Base-by-base conservation (phyloP, 139 green algal species). In the Chlorokybus atmophyticus region DNA sequence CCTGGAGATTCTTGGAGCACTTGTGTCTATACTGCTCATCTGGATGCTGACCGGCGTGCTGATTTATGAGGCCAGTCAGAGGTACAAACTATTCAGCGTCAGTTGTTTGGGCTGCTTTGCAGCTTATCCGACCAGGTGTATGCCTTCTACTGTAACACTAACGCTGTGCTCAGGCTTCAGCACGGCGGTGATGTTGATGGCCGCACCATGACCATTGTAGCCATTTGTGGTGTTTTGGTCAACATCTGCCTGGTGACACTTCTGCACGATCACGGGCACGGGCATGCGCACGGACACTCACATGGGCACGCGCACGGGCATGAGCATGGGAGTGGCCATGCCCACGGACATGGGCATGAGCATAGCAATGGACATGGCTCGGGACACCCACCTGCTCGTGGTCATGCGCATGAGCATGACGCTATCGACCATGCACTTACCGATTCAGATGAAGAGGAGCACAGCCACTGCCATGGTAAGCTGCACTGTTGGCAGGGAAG, bases 11-110 rank as follows among this genome's bases (percentile, higher is more conserved):
- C 68, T 95, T 32, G 87, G 85, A 2, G 87, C 87, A 14, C 74
- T 95, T 26, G 66, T 81, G 0, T 93, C 81, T 1, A 75, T 94
- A 17, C 71, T 94, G 19, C 79, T 74, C 17, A 86, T 93, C 24
- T 94, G 86, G 85, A 66, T 83, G 23, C 80, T 96, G 4, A 95
- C 87, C 0, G 87, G 83, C 2, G 76, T 85, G 0, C 77, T 95
- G 29, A 56, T 95, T 29, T 82, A 76, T 38, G 88, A 95, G 66
- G 87, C 87, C 1, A 55, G 93, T 6, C 40, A 32, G n/a, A 51
- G 63, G 59, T 70, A 64, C 24, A 35, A n/a, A n/a, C n/a, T 56
- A n/a, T 56, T 55, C 19, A 50, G 23, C 49, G 21, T 55, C 49
- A 59, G 17, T 19, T 10, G 24, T 41, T 55, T 55, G n/a, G n/a